These are phyloP conservation scores for Pharus latifolius DNA, from an alignment of 176 grass and related monocot genomes.

Conservation along the genomic window DNA sequence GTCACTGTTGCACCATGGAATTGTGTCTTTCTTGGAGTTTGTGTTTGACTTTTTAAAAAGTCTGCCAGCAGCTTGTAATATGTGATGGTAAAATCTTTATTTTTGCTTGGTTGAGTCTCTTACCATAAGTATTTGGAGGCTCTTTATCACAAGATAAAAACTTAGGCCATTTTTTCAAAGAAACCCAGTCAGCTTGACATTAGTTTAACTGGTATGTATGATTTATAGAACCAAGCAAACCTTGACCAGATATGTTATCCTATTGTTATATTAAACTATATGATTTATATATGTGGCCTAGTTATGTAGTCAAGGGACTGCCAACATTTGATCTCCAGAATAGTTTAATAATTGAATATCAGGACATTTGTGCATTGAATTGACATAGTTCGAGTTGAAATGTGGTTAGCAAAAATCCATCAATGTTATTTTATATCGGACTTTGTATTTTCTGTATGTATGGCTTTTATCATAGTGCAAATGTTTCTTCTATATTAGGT, in stretches of 20 bases:
- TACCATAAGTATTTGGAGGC: not conserved
- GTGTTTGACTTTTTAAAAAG: constrained; percentile 3
- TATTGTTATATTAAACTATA: not conserved
- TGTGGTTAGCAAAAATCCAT: not conserved
- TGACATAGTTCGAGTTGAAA: not conserved
- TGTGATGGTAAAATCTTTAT: not conserved
- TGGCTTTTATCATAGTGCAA: not conserved
- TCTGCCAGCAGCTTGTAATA: not conserved
- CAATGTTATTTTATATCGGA: not conserved
- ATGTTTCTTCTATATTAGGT: not conserved
- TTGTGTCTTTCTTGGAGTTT: not conserved
- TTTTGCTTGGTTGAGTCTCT: not conserved
- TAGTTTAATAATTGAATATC: not conserved
- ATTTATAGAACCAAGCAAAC: constrained; percentile 7
- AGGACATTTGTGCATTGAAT: not conserved
- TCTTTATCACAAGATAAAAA: not conserved
- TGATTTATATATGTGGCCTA: not conserved
- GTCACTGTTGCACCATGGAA: not conserved
- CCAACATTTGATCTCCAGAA: not conserved
- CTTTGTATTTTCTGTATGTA: not conserved
- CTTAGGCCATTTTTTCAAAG: not conserved
- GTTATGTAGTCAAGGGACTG: not conserved
- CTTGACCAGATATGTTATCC: constrained; percentile 2
- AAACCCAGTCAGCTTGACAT: not conserved
- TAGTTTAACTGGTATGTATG: not conserved